phyloP scores from a whole-genome alignment of 495 filamentous ascomycete genomes.

The Talaromyces borbonicus region DNA sequence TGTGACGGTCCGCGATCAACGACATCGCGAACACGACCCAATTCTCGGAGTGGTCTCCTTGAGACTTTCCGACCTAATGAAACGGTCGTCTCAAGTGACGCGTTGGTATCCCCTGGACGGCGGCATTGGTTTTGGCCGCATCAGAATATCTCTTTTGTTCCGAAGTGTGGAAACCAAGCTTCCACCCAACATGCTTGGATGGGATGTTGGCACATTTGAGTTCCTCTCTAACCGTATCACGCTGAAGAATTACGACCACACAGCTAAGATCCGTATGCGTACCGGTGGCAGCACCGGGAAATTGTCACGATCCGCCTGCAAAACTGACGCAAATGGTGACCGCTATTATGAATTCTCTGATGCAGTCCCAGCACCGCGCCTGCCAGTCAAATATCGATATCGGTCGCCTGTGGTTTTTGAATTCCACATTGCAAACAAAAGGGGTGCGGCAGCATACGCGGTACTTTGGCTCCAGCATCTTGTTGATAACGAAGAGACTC shows the following conservation, averaged over 20 bases:
- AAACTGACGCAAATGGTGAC: slow-evolving; percentile 45
- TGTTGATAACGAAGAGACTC: slow-evolving; percentile 62
- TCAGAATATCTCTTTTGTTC: slow-evolving; percentile 84
- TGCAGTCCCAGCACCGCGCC: slow-evolving; percentile 43
- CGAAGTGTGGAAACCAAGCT: slow-evolving; percentile 75
- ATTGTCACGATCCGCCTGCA: slow-evolving; percentile 47
- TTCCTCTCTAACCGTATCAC: slow-evolving; percentile 60
- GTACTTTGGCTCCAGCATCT: slow-evolving; percentile 79
- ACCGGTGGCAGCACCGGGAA: slow-evolving; percentile 78
- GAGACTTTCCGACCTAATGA: slow-evolving; percentile 75
- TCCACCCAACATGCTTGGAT: slow-evolving; percentile 73
- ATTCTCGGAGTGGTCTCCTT: slow-evolving; percentile 85
- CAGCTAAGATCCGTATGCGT: slow-evolving; percentile 59
- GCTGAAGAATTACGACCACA: slow-evolving; percentile 45
- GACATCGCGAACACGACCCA: slow-evolving; percentile 86
- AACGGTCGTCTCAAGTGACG: slow-evolving; percentile 73
- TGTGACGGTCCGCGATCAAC: slow-evolving; percentile 74
- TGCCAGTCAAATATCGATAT: slow-evolving; percentile 85
- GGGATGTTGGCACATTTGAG: slow-evolving; percentile 90
- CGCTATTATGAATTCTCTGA: slow-evolving; percentile 60
- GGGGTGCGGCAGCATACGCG: slow-evolving; percentile 62
- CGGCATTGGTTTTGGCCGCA: slow-evolving; percentile 70
- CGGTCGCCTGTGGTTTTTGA: slow-evolving; percentile 83
- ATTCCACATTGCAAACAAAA: slow-evolving; percentile 59
- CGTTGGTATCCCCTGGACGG: slow-evolving; percentile 61